phyloP scores from a whole-genome alignment of 2,329 filamentous ascomycete species.

The Penicillium decumbens region DNA sequence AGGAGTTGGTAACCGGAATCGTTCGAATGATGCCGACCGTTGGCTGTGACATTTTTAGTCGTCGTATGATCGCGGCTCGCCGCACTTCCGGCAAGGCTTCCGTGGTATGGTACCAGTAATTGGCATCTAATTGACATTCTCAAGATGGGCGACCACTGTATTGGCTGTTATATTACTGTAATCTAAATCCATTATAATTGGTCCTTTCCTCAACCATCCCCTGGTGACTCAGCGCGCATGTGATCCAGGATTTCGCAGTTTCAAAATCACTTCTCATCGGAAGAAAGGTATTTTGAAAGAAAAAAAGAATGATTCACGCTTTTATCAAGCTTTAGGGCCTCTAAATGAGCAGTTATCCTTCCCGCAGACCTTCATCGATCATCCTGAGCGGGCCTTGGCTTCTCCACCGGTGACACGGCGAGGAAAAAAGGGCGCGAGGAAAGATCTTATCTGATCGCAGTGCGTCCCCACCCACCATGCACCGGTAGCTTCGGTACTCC shows the following conservation, averaged over 20 bases:
- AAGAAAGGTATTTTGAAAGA: too few species aligned
- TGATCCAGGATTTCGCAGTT: slow-evolving; percentile 1
- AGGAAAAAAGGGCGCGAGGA: slow-evolving; percentile 3
- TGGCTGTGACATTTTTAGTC: slow-evolving; percentile 8
- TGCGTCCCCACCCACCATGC: slow-evolving; percentile 16
- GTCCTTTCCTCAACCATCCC: background rate
- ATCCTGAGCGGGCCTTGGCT: background rate
- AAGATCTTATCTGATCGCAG: slow-evolving; percentile 26
- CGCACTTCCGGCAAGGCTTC: slow-evolving; percentile 22
- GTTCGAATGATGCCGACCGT: slow-evolving; percentile 1
- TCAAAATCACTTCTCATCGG: background rate
- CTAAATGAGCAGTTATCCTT: background rate
- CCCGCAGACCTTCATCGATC: background rate
- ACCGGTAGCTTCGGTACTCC: slow-evolving; percentile 5
- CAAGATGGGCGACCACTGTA: background rate
- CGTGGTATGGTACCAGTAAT: slow-evolving; percentile 1
- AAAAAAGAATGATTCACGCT: background rate
- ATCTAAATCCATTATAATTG: background rate
- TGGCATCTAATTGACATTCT: background rate
- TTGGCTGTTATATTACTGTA: background rate
- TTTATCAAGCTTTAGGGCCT: background rate
- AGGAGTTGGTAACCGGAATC: background rate
- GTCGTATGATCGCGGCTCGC: slow-evolving; percentile 35
- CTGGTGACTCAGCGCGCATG: slow-evolving; percentile 14
- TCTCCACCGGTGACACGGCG: slow-evolving; percentile 2